Evolutionary conservation across 257 asterid species (phyloP), one percentile per base, ranked within the genome.

Genomic region (Nicotiana benthamiana): DNA sequence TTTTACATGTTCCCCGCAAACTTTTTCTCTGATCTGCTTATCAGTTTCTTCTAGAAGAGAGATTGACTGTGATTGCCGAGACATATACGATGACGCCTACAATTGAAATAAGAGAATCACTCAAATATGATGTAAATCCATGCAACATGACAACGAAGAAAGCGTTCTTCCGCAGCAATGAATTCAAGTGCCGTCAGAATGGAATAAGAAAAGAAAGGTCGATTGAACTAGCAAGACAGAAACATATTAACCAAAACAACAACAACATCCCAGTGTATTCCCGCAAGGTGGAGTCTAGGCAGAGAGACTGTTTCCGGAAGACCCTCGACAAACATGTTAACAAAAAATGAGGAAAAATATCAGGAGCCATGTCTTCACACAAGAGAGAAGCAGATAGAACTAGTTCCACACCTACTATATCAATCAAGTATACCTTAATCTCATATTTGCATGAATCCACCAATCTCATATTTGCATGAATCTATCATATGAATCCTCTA

Each of bases 31-130:
- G 61, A 95, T 82, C 87, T 93, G 98, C 84, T 91, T 93, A 88
- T 95, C 99, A 11, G 97, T 87, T 84, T 95, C 99, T 84, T 95
- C 99, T 90, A 93, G 83, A 72, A 89, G 92, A 30, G 97, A 85
- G 59, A 89, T 86, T 15, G 91, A 90, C 76, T 91, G 93, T 4
- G 98, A 88, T 85, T 93, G 98, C 72, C 94, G 98, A 83, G 93
- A 86, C 92, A 91, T 86, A 87, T 93, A 90, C 59, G 89, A 88
- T 27, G 99, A 95, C 86, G 92, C 98, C 99, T 95, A 84, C 76
- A 86, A 84, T 20, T 57, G 81, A 40, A 16, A 78, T 78, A 43
- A 27, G 59, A 15, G 46, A 48, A 48, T 13, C 59, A n/a, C 7
- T 74, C 24, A 51, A 48, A 36, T 74, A 24, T 65, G 62, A 51